Evolutionary conservation across 2,329 filamentous ascomycete species (phyloP).

Genomic region (Penicillium sp.): DNA sequence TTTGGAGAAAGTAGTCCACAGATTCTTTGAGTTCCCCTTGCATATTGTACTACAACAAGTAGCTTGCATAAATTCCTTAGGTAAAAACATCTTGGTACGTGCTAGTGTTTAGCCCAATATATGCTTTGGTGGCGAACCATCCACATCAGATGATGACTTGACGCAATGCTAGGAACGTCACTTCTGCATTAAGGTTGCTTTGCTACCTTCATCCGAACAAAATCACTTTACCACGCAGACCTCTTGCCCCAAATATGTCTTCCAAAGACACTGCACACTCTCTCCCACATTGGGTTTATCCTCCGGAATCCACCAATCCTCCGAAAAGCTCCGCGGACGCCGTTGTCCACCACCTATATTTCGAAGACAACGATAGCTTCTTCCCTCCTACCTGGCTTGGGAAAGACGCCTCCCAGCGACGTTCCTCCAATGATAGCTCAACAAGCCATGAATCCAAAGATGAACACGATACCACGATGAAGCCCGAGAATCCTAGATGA

Average conservation of each 20-base stretch:
- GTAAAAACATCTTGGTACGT: neutral
- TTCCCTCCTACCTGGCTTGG: slow-evolving; percentile 34
- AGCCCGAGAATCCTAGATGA: slow-evolving; percentile 1
- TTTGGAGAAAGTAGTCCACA: too few relatives aligned
- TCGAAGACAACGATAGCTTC: slow-evolving; percentile 38
- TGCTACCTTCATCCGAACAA: neutral
- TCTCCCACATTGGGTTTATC: neutral
- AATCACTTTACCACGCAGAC: neutral
- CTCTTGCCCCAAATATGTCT: neutral
- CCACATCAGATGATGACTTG: neutral
- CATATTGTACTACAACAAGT: too few relatives aligned
- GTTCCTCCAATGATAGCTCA: slow-evolving; percentile 9
- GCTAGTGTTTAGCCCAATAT: neutral
- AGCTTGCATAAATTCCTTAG: too few relatives aligned
- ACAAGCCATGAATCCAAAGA: slow-evolving; percentile 3
- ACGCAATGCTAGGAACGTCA: neutral
- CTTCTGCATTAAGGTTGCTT: neutral
- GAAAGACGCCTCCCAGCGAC: slow-evolving; percentile 13
- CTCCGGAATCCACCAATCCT: neutral
- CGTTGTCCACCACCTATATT: slow-evolving; percentile 35
- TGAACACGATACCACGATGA: neutral
- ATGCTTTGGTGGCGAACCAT: neutral
- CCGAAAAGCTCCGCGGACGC: slow-evolving; percentile 13
- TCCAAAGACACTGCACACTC: neutral
- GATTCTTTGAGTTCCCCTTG: too few relatives aligned